A percentile compares a stretch with the other conserved stretches of the same genome.
Evolutionary conservation across 2,329 filamentous ascomycete species (phyloP).

Genomic region (Fusarium begoniae): DNA sequence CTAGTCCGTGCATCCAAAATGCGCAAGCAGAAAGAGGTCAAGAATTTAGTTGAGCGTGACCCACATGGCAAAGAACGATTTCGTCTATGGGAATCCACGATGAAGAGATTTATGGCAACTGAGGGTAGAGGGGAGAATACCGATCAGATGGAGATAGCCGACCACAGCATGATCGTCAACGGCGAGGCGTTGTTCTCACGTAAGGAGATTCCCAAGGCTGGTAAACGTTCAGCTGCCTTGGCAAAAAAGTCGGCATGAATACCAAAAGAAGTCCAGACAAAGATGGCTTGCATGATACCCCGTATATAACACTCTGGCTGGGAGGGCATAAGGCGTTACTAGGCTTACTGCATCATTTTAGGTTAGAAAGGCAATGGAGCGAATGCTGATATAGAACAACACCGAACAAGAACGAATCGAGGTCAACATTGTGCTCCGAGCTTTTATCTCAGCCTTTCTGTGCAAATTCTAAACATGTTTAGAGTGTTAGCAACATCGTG

Average conservation of each 20-base stretch:
- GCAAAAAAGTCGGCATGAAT: conserved; percentile 35
- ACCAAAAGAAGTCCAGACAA: neutral
- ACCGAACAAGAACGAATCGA: conserved; percentile 1
- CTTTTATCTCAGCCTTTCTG: neutral
- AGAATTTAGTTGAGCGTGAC: conserved; percentile 63
- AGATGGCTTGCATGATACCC: conserved; percentile 27
- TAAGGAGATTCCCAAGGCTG: conserved; percentile 61
- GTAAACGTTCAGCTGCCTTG: conserved; percentile 50
- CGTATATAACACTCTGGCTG: conserved; percentile 8
- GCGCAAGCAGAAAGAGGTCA: conserved; percentile 71
- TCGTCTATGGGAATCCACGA: conserved; percentile 68
- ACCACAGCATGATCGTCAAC: conserved; percentile 73
- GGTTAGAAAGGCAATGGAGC: neutral
- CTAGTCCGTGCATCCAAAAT: conserved; percentile 71
- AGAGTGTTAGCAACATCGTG: neutral
- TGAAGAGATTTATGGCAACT: conserved; percentile 62
- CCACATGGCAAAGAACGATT: conserved; percentile 63
- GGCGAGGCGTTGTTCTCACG: conserved; percentile 62
- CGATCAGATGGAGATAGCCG: conserved; percentile 62
- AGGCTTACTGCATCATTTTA: conserved; percentile 3
- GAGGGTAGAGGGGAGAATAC: conserved; percentile 45
- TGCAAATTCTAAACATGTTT: neutral
- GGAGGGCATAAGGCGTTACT: conserved; percentile 24
- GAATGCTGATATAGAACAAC: conserved; percentile 13
- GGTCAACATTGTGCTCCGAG: neutral